Evolutionary conservation across 768 basidiomycete species (phyloP).

Genomic region (Xanthoconium purpureum): DNA sequence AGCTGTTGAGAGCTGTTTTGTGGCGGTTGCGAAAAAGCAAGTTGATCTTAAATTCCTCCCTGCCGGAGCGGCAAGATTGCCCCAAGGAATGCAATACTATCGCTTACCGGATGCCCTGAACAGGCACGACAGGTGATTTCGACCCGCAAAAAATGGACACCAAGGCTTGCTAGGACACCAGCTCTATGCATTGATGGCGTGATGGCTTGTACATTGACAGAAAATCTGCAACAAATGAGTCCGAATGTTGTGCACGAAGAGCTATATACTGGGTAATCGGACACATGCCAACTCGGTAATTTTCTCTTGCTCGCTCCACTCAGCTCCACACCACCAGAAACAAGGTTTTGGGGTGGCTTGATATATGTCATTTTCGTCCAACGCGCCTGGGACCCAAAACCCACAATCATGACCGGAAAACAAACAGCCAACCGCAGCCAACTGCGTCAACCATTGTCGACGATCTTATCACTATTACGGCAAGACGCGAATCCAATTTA

Average conservation of each 20-base stretch:
- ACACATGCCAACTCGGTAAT: neutral
- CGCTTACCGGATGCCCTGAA: neutral
- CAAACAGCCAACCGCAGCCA: too few relatives aligned
- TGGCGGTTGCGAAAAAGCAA: neutral
- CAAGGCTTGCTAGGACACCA: too few relatives aligned
- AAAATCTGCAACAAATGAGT: too few relatives aligned
- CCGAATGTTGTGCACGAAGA: too few relatives aligned
- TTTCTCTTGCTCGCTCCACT: neutral
- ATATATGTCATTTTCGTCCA: neutral
- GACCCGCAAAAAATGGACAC: too few relatives aligned
- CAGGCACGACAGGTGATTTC: too few relatives aligned
- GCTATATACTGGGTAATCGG: neutral
- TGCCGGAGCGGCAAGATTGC: neutral
- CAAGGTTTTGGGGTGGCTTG: neutral
- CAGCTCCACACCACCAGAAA: neutral
- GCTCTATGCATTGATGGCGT: too few relatives aligned
- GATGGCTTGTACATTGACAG: too few relatives aligned
- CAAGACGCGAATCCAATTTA: slow-evolving; percentile 19
- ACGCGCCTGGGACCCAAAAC: too few relatives aligned
- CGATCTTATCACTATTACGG: slow-evolving; percentile 8
- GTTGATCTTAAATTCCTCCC: neutral
- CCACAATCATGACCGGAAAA: too few relatives aligned
- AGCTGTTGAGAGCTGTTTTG: slow-evolving; percentile 11
- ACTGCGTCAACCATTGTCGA: too few relatives aligned
- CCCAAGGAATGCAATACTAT: neutral